These are phyloP conservation scores for Fusarium sp. DNA, from an alignment of 2,329 filamentous ascomycete genomes.

Conservation along the genomic window DNA sequence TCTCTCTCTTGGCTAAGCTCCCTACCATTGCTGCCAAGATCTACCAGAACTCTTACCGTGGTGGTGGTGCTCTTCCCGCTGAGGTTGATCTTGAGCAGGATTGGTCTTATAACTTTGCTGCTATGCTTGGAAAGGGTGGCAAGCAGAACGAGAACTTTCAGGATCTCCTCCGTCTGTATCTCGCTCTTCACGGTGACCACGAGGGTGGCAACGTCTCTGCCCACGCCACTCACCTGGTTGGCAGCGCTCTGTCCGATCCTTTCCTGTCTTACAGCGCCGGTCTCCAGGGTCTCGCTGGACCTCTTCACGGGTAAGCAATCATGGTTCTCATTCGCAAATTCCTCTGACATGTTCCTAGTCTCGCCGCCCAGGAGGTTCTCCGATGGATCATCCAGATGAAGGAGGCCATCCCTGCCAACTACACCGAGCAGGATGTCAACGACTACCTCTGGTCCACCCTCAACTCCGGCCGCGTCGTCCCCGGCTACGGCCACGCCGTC, in stretches of 20 bases:
- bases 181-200: conserved; percentile 97
- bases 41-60: conserved; percentile 89
- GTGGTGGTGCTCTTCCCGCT: conserved; percentile 78
- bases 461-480: conserved; percentile 92
- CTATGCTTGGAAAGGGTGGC: conserved; percentile 91
- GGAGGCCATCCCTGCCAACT: conserved; percentile 80
- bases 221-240: conserved; percentile 93
- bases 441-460: conserved; percentile 93
- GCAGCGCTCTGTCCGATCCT: conserved; percentile 91
- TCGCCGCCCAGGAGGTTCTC: conserved; percentile 96
- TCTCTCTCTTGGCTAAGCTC: conserved; percentile 93
- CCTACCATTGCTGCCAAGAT: conserved; percentile 97
- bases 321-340: fast-evolving
- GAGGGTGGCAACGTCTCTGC: conserved; percentile 98
- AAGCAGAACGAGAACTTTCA: conserved; percentile 94
- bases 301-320: conserved; percentile 66
- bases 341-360: conserved; percentile 54
- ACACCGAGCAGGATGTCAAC: conserved; percentile 83
- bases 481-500: conserved; percentile 95
- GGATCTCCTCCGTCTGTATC: conserved; percentile 91
- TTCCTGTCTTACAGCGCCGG: conserved; percentile 97
- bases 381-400: conserved; percentile 98
- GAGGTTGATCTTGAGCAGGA: conserved; percentile 86
- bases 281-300: conserved; percentile 94
- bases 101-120: conserved; percentile 99